These are phyloP conservation scores for Coemansia sp. DNA, from an alignment of 192 early-diverging fungal genomes.

Conservation along the genomic window DNA sequence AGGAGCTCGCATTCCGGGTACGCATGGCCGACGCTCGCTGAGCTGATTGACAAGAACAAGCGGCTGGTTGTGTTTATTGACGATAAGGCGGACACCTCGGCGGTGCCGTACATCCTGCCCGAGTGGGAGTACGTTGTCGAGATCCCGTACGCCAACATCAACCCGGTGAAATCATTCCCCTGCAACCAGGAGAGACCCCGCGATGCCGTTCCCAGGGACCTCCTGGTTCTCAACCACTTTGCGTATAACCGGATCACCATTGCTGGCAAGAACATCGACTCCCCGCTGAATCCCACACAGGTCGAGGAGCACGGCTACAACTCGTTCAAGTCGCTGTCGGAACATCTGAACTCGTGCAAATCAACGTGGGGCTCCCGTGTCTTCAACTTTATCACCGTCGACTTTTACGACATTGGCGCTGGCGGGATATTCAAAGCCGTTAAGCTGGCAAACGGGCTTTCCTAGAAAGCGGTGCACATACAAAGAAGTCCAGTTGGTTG, in stretches of 20 bases:
- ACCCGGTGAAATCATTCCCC: constrained; percentile 32
- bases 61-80: constrained; percentile 69
- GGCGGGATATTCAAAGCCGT: constrained; percentile 34
- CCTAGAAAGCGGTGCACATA: too few species aligned
- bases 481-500: background rate
- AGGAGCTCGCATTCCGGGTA: constrained; percentile 17
- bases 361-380: constrained; percentile 27
- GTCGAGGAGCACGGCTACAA: constrained; percentile 37
- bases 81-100: constrained; percentile 58
- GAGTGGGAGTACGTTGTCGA: constrained; percentile 53
- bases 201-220: constrained; percentile 31
- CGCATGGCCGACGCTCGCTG: constrained; percentile 68
- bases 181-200: constrained; percentile 47
- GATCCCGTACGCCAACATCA: constrained; percentile 40
- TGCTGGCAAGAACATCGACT: constrained; percentile 32
- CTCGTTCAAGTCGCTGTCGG: constrained; percentile 19
- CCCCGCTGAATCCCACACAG: constrained; percentile 20
- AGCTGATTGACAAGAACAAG: constrained; percentile 65
- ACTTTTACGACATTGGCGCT: constrained; percentile 46
- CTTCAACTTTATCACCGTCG: constrained; percentile 46
- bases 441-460: constrained; percentile 29
- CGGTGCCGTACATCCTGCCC: constrained; percentile 53
- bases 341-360: constrained; percentile 32
- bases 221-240: constrained; percentile 54
- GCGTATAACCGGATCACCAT: constrained; percentile 37